Percentiles rank a stretch among this genome's conserved stretches.
phyloP scores from a whole-genome alignment of 2,329 filamentous ascomycete genomes.

The Penicillium psychrosexuale region DNA sequence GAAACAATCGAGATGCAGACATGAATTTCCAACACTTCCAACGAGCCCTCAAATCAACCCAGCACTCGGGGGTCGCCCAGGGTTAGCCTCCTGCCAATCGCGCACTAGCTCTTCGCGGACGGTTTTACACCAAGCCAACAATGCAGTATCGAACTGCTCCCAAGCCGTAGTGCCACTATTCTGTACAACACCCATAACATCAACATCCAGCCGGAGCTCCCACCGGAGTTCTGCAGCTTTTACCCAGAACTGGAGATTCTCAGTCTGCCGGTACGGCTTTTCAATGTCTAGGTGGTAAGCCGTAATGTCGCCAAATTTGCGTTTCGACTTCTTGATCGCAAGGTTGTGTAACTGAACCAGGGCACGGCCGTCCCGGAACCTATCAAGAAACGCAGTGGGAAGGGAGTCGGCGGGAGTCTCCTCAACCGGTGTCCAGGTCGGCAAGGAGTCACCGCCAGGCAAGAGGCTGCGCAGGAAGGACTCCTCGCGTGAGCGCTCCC shows the following conservation, averaged over 20 bases:
- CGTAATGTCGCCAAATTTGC: slow-evolving; percentile 85
- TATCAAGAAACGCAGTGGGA: slow-evolving; percentile 66
- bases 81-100: slow-evolving; percentile 58
- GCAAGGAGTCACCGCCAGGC: slow-evolving; percentile 57
- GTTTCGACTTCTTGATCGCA: slow-evolving; percentile 76
- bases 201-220: slow-evolving; percentile 78
- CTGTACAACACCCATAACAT: slow-evolving; percentile 83
- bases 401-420: slow-evolving; percentile 25
- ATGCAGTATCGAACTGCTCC: slow-evolving; percentile 76
- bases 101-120: slow-evolving; percentile 79
- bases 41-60: slow-evolving; percentile 20
- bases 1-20: slow-evolving; percentile 15
- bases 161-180: slow-evolving; percentile 65
- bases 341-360: slow-evolving; percentile 88
- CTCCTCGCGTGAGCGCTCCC: slow-evolving; percentile 73
- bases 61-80: slow-evolving; percentile 24
- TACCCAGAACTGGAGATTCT: slow-evolving; percentile 93
- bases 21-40: not conserved
- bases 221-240: slow-evolving; percentile 94
- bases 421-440: slow-evolving; percentile 64
- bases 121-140: slow-evolving; percentile 77
- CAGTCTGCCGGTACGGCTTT: slow-evolving; percentile 89
- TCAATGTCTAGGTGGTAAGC: slow-evolving; percentile 86
- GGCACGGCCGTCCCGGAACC: slow-evolving; percentile 73
- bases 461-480: slow-evolving; percentile 76